Evolutionary conservation across 495 filamentous ascomycete species (phyloP), one percentile per base, ranked within the genome.

Genomic region (Penicillium manginii): DNA sequence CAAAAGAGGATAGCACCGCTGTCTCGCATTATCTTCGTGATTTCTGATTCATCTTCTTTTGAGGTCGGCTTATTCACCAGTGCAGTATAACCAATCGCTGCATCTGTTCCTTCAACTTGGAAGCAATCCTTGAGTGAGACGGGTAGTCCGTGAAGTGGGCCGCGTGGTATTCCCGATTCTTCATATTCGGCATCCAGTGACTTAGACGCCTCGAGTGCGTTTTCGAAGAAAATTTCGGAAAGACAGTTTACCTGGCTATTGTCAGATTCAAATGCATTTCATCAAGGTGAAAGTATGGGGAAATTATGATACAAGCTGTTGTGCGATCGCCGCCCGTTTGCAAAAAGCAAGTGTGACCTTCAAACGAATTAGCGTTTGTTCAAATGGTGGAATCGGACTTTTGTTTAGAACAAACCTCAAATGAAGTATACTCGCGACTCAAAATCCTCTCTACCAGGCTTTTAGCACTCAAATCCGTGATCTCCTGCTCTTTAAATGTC

Each of bases 91-190:
- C 79, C 82, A 19, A 83, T 73, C 1, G 78, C 75, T 6, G 79
- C 60, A 48, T 84, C 77, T 22, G 73, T 60, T 15, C 77, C 80
- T 55, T 75, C 72, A 31, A 87, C 64, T 51, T 83, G 72, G 70
- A 87, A 85, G 18, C 78, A 73, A 59, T 87, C 84, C 62, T 88
- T 84, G 7, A 84, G 54, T 14, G 64, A 74, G 17, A 87, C 69
- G 6, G 85, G 84, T 2, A 88, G 71, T 4, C 84, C 84, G 57
- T 86, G 83, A 26, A 58, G 55, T 4, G 35, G 37, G 8, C 55
- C 55, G n/a, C n/a, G 18, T 2, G 55, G 4, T 2, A 51, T 32
- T 2, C 47, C 47, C 4, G 19, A 18, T 31, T 35, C 15, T 26
- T 32, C 48, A 42, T 43, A 51, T 7, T 43, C 32, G 1, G 32